A percentile compares a stretch with the other conserved stretches of the same genome.
Evolutionary conservation across 2,329 filamentous ascomycete species (phyloP).

Genomic region (Fusarium denticulatum): DNA sequence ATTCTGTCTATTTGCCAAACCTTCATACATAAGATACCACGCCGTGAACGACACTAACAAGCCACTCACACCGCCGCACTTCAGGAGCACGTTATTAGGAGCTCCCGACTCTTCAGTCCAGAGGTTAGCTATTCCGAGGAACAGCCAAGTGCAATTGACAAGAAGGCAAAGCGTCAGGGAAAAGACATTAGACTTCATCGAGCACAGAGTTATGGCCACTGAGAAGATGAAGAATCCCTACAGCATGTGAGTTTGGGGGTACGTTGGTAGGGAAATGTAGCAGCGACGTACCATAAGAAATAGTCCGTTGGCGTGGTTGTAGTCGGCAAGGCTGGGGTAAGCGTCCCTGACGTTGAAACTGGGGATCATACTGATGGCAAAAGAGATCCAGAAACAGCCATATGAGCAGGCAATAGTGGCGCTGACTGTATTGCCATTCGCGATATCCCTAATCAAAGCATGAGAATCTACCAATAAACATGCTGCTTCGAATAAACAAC

Average conservation of each 20-base stretch:
- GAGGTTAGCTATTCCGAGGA: not conserved
- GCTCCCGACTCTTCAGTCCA: constrained; percentile 1
- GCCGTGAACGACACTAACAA: constrained; percentile 3
- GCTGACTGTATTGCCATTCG: constrained; percentile 5
- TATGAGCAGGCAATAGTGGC: constrained; percentile 7
- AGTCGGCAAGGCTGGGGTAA: not conserved
- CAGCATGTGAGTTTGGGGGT: not conserved
- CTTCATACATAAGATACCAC: constrained; percentile 19
- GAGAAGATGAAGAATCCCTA: constrained; percentile 18
- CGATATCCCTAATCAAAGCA: not conserved
- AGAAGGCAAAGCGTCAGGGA: constrained; percentile 13
- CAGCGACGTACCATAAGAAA: not conserved
- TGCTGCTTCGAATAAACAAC: rapidly evolving
- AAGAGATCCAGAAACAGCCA: constrained; percentile 21
- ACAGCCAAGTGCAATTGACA: constrained; percentile 5
- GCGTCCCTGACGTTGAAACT: constrained; percentile 4
- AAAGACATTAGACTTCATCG: constrained; percentile 15
- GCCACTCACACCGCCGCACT: constrained; percentile 4
- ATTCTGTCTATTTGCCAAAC: constrained; percentile 4
- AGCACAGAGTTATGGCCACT: not conserved
- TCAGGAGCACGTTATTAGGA: not conserved
- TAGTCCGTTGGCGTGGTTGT: constrained; percentile 9
- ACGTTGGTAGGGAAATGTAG: too few relatives aligned
- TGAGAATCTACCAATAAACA: rapidly evolving
- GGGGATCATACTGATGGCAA: constrained; percentile 9